These are phyloP conservation scores for Russula vinacea DNA, from an alignment of 768 basidiomycete species.

Conservation along the genomic window DNA sequence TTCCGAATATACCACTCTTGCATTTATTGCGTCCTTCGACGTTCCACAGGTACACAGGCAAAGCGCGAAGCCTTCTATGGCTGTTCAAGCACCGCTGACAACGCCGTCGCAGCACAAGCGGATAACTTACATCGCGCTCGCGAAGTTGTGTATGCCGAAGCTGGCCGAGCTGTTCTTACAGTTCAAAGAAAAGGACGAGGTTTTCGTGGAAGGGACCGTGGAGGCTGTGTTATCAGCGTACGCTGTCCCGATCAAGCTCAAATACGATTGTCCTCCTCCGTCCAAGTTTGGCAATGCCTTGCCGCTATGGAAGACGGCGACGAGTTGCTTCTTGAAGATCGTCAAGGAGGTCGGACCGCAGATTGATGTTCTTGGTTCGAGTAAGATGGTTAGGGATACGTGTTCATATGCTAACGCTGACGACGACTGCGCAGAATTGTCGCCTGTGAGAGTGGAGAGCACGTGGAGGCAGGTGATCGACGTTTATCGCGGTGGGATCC, in stretches of 20 bases:
- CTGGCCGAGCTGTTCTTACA: constrained; percentile 72
- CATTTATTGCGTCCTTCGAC: constrained; percentile 80
- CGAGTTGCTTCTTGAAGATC: constrained; percentile 66
- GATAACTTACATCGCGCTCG: constrained; percentile 85
- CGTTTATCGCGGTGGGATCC: constrained; percentile 74
- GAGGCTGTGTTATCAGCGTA: constrained; percentile 82
- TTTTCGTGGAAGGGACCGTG: constrained; percentile 80
- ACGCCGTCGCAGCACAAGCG: constrained; percentile 53
- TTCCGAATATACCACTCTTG: constrained; percentile 80
- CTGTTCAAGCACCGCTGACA: constrained; percentile 29
- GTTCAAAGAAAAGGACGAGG: constrained; percentile 56
- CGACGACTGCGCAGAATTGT: constrained; percentile 44
- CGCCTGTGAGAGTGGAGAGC: constrained; percentile 64
- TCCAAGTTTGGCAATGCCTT: constrained; percentile 83
- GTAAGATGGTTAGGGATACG: constrained; percentile 36
- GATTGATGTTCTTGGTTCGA: constrained; percentile 48
- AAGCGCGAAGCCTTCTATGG: constrained; percentile 15
- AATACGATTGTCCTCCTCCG: constrained; percentile 89
- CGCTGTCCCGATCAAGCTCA: constrained; percentile 87
- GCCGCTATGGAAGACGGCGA: constrained; percentile 96
- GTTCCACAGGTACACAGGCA: constrained; percentile 36
- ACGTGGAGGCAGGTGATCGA: constrained; percentile 86
- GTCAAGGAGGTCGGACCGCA: constrained; percentile 62
- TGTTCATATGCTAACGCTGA: constrained; percentile 24
- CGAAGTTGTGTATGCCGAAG: constrained; percentile 83